Evolutionary conservation across 1,139 yeast genomes (phyloP).

Genomic region (Hyphopichia burtonii): DNA sequence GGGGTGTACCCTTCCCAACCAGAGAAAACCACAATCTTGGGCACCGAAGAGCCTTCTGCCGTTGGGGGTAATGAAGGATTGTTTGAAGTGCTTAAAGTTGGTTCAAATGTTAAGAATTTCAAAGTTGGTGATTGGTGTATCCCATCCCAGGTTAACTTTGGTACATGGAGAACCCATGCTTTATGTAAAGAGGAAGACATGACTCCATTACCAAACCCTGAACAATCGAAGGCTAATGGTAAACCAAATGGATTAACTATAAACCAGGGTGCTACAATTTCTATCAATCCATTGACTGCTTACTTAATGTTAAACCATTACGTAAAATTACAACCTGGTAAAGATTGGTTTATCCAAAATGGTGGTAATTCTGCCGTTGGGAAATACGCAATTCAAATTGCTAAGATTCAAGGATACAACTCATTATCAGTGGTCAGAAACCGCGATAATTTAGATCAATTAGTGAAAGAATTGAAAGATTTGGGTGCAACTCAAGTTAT

Average conservation of each 20-base stretch:
- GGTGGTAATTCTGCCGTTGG: conserved; percentile 98
- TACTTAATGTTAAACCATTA: conserved; percentile 81
- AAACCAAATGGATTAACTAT: conserved; percentile 43
- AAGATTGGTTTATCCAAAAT: conserved; percentile 93
- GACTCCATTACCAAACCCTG: conserved; percentile 50
- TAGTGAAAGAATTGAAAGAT: conserved; percentile 53
- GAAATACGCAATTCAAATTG: conserved; percentile 89
- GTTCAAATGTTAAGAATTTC: conserved; percentile 50
- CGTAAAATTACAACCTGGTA: conserved; percentile 57
- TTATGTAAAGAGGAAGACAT: conserved; percentile 50
- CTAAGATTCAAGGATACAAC: conserved; percentile 71
- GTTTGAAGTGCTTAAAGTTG: conserved; percentile 76
- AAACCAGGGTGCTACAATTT: conserved; percentile 82
- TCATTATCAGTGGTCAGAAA: conserved; percentile 88
- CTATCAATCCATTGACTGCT: conserved; percentile 93
- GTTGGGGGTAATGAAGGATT: conserved; percentile 75
- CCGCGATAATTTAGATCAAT: conserved; percentile 67
- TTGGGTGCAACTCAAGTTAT: conserved; percentile 88
- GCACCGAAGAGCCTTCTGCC: conserved; percentile 31
- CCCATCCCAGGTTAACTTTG: conserved; percentile 79
- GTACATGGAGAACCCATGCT: conserved; percentile 94
- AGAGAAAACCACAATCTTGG: conserved; percentile 28
- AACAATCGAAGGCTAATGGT: conserved; percentile 30
- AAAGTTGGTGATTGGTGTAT: conserved; percentile 85
- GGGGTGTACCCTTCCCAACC: conserved; percentile 45